Percentiles rank a stretch among this genome's conserved stretches.
phyloP scores from a whole-genome alignment of 441 rosid genomes.

The Aquilaria agallochum region DNA sequence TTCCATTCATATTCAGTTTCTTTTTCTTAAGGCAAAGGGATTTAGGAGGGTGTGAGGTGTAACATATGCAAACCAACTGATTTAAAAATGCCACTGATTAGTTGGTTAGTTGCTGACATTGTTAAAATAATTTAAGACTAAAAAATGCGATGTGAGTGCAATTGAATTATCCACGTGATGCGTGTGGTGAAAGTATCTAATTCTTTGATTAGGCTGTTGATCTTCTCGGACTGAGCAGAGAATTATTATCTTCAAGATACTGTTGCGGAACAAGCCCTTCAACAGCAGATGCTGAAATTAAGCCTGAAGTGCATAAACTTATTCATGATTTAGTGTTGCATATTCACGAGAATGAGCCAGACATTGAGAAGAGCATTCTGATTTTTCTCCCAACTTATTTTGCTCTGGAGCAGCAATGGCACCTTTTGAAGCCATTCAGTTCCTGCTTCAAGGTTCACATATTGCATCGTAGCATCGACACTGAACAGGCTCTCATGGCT shows the following conservation, averaged over 20 bases:
- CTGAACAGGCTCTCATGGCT: slow-evolving; percentile 80
- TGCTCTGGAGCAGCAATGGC: slow-evolving; percentile 84
- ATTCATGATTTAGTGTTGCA: slow-evolving; percentile 67
- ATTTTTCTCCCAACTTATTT: slow-evolving; percentile 92
- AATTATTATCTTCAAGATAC: slow-evolving; percentile 34
- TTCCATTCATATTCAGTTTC: too few species aligned
- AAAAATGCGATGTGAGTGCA: too few species aligned
- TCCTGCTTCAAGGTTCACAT: slow-evolving; percentile 76
- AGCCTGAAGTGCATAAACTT: slow-evolving; percentile 69
- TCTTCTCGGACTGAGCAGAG: slow-evolving; percentile 53
- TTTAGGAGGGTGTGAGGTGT: too few species aligned
- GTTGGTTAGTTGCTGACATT: too few species aligned
- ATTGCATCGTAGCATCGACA: slow-evolving; percentile 84
- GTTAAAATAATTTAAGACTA: too few species aligned
- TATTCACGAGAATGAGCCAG: slow-evolving; percentile 76
- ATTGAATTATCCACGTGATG: not conserved
- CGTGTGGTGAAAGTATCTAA: slow-evolving; percentile 13
- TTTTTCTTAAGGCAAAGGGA: too few species aligned
- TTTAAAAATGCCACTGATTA: too few species aligned
- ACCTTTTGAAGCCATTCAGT: slow-evolving; percentile 47
- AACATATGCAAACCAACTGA: too few species aligned
- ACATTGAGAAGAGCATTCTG: slow-evolving; percentile 87
- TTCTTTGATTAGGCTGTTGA: slow-evolving; percentile 52
- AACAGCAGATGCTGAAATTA: slow-evolving; percentile 55
- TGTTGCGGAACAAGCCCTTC: slow-evolving; percentile 68